Evolutionary conservation across 2,329 filamentous ascomycete genomes (phyloP).

Genomic region (Fusarium veterinarium): DNA sequence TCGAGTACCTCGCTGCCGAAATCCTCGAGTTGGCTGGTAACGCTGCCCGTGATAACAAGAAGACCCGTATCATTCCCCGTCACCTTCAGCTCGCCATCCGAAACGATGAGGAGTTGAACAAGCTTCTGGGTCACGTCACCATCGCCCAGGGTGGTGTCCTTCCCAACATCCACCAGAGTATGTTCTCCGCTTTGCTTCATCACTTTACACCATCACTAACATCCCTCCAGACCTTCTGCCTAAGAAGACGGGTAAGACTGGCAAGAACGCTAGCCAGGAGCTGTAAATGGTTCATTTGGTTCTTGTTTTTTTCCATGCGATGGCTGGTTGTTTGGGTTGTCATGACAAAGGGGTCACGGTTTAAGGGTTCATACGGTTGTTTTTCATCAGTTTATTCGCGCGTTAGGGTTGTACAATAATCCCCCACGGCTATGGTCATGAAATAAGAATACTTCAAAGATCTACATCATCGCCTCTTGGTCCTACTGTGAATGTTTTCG

Average conservation of each 20-base stretch:
- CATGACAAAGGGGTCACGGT: constrained; percentile 86
- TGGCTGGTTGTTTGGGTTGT: constrained; percentile 76
- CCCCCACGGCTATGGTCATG: constrained; percentile 74
- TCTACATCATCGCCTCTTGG: constrained; percentile 10
- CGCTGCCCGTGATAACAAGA: constrained; percentile 99
- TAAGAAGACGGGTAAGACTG: constrained; percentile 98
- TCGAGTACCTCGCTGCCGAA: constrained; percentile 98
- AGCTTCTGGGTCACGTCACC: constrained; percentile 94
- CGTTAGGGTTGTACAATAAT: constrained; percentile 79
- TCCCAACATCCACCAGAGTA: constrained; percentile 97
- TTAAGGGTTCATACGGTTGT: constrained; percentile 76
- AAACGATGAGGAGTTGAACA: constrained; percentile 99
- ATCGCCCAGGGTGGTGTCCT: constrained; percentile 97
- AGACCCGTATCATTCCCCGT: constrained; percentile 99
- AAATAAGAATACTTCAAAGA: constrained; percentile 68
- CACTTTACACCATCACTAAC: constrained; percentile 51
- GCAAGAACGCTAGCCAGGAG: constrained; percentile 94
- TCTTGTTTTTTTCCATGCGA: constrained; percentile 66
- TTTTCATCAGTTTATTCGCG: constrained; percentile 58
- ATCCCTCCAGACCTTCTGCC: constrained; percentile 83
- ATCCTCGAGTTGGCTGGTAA: constrained; percentile 99
- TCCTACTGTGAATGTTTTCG: background rate
- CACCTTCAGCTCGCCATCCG: constrained; percentile 99
- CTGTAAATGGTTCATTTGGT: constrained; percentile 72
- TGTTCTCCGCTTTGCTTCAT: constrained; percentile 51